Conservation (phyloP, 176 grass and related monocot species). For the Bolboschoenus planiculmis region DNA sequence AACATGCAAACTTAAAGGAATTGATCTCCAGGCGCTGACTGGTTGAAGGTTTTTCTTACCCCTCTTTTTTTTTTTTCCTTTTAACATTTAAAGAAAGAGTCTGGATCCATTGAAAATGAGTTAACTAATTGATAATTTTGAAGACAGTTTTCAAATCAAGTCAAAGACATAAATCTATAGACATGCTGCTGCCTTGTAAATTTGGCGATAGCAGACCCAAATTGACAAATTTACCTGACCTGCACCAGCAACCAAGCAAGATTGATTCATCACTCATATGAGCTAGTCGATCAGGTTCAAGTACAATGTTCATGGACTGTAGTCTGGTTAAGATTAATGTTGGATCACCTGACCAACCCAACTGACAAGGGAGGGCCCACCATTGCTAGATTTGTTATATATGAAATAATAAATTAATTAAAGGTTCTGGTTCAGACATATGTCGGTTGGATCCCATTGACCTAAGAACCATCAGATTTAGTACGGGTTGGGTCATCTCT, state of each 20-base stretch:
- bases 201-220: background rate
- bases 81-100: background rate
- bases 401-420: background rate
- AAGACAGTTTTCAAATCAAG: background rate
- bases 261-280: background rate
- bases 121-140: background rate
- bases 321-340: background rate
- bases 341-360: background rate
- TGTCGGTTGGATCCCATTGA: background rate
- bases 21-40: background rate
- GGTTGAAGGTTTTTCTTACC: background rate
- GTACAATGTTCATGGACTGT: background rate
- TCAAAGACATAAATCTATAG: background rate
- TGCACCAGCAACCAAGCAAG: background rate
- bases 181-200: background rate
- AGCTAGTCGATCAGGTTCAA: background rate
- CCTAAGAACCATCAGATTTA: background rate
- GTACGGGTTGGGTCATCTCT: background rate
- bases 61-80: too few relatives aligned
- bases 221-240: background rate
- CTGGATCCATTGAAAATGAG: background rate
- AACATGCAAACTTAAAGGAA: background rate
- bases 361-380: background rate
- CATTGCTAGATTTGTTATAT: background rate
- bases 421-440: background rate